Conservation (phyloP, 352 stramenopile species). For the Pythium dissotocum region DNA sequence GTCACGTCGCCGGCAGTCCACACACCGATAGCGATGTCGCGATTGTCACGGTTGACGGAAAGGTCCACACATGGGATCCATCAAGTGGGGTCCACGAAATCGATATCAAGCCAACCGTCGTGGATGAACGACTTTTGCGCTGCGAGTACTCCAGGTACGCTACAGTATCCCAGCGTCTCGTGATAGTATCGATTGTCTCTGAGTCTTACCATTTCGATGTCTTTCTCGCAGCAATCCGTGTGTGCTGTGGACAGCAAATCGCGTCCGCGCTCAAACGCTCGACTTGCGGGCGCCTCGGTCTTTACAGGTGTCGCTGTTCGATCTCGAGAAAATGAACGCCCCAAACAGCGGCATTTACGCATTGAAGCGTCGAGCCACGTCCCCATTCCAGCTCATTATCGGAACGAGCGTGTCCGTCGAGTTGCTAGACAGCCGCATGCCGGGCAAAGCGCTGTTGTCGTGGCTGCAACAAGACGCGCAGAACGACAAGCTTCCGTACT, state of each 20-base stretch:
- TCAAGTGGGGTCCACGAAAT: constrained; percentile 42
- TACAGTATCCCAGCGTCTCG: background rate
- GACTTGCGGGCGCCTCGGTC: constrained; percentile 50
- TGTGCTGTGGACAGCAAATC: constrained; percentile 65
- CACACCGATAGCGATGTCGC: constrained; percentile 61
- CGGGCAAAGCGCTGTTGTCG: constrained; percentile 53
- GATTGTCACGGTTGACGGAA: constrained; percentile 49
- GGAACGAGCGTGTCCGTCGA: constrained; percentile 66
- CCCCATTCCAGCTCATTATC: constrained; percentile 73
- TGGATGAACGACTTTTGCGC: constrained; percentile 43
- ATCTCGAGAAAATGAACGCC: constrained; percentile 39
- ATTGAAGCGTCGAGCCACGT: constrained; percentile 59
- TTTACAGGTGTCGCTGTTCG: constrained; percentile 45
- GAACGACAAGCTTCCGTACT: constrained; percentile 18
- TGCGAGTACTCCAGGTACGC: constrained; percentile 77
- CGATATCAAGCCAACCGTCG: constrained; percentile 21
- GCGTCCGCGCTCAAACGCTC: constrained; percentile 38
- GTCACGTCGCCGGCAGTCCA: constrained; percentile 63
- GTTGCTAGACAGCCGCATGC: constrained; percentile 70
- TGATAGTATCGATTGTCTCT: background rate
- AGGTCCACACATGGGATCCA: constrained; percentile 54
- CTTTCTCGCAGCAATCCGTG: constrained; percentile 52
- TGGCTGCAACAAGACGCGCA: constrained; percentile 42
- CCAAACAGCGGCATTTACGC: constrained; percentile 58
- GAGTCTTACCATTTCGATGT: background rate